phyloP scores from a whole-genome alignment of 2,329 filamentous ascomycete genomes.

The Talaromyces sp. region DNA sequence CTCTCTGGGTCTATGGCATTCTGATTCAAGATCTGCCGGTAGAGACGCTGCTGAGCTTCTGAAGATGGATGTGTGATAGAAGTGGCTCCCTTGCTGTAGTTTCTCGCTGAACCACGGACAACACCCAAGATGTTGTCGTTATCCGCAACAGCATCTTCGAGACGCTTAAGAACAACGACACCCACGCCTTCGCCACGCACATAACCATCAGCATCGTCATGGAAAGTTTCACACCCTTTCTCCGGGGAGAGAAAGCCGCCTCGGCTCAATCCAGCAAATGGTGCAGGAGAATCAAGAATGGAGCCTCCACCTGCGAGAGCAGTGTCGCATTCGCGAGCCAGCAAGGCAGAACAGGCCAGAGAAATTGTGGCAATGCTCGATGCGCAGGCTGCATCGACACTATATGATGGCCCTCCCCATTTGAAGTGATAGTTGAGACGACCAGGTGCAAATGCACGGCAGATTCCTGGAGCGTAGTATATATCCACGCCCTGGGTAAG shows the following conservation, averaged over 20 bases:
- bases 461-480: conserved; percentile 46
- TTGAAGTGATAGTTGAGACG: conserved; percentile 72
- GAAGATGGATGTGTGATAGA: conserved; percentile 59
- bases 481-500: conserved; percentile 59
- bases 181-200: conserved; percentile 74
- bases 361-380: conserved; percentile 64
- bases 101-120: conserved; percentile 69
- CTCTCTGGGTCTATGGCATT: conserved; percentile 9
- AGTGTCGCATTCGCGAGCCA: conserved; percentile 73
- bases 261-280: conserved; percentile 23
- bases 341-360: conserved; percentile 62
- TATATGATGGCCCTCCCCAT: conserved; percentile 67
- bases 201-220: conserved; percentile 75
- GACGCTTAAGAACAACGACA: conserved; percentile 69
- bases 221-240: conserved; percentile 73
- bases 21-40: conserved; percentile 13
- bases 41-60: conserved; percentile 18
- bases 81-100: conserved; percentile 74
- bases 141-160: conserved; percentile 71
- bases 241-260: conserved; percentile 70
- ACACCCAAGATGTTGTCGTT: conserved; percentile 68
- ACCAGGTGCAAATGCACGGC: conserved; percentile 55
- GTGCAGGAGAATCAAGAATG: conserved; percentile 23
- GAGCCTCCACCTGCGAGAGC: conserved; percentile 61
- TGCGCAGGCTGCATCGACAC: conserved; percentile 71